A percentile compares a stretch with the other conserved stretches of the same genome.
Conservation (phyloP, 2,329 filamentous ascomycete species). For the Trichophyton verrucosum region DNA sequence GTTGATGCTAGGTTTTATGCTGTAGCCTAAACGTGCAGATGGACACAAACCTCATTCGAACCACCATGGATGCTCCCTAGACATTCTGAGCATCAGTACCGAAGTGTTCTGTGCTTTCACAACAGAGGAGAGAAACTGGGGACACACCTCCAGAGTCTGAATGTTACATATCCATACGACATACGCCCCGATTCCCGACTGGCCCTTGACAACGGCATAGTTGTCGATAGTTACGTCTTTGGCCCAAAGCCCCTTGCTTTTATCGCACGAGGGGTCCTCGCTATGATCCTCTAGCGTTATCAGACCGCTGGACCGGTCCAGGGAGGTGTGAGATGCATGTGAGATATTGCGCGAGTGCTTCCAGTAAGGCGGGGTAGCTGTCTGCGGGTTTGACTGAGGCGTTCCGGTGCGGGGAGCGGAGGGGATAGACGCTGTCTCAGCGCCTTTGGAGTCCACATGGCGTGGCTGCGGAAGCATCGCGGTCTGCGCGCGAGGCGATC, state of each 20-base stretch:
- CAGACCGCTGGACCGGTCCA: slow-evolving; percentile 27
- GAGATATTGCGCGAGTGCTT: slow-evolving; percentile 32
- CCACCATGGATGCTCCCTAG: slow-evolving; percentile 45
- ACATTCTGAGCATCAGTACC: slow-evolving; percentile 14
- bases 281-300: slow-evolving; percentile 56
- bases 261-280: slow-evolving; percentile 43
- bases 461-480: background rate
- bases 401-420: slow-evolving; percentile 13
- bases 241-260: slow-evolving; percentile 50
- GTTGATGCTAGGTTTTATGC: background rate
- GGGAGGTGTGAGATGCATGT: slow-evolving; percentile 29
- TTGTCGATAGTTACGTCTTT: slow-evolving; percentile 50
- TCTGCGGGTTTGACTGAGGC: background rate
- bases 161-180: slow-evolving; percentile 89
- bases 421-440: background rate
- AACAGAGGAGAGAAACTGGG: background rate
- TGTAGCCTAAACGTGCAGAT: slow-evolving; percentile 13
- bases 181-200: slow-evolving; percentile 63
- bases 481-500: slow-evolving; percentile 20
- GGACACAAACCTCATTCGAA: slow-evolving; percentile 41
- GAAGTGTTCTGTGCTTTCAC: background rate
- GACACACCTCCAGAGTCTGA: slow-evolving; percentile 65
- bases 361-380: slow-evolving; percentile 34
- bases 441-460: slow-evolving; percentile 2
- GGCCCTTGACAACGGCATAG: slow-evolving; percentile 49